Evolutionary conservation across 202 grass and related monocot species (phyloP), one percentile per base, ranked within the genome.

Genomic region (Zizania palustris): DNA sequence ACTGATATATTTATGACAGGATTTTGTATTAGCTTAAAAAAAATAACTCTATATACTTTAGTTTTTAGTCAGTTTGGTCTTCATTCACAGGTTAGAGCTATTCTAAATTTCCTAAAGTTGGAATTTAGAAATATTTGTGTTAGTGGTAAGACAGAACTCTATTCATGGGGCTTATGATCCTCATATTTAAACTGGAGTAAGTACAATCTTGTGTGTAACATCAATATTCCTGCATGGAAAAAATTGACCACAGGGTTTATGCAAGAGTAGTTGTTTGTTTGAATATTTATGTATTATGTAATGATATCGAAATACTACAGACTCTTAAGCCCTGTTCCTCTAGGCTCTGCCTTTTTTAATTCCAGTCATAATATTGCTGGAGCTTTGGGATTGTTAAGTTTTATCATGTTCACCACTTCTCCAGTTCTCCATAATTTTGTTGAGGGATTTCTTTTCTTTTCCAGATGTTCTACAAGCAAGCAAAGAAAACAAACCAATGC

Each of bases 401-500:
- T 65, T 37, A 12, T 71, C 53, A 48, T 82, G 19, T 44, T 40
- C 58, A 78, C 69, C 5, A 20, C 1, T 67, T 19, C 28, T 28
- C n/a, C n/a, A n/a, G n/a, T 56, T 45, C 10, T 42, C 39, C 21
- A 63, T 19, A 22, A 45, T 46, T 68, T 73, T 81, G 4, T 39
- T 67, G 33, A 70, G 18, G 58, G 22, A 54, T 20, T 62, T 67
- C 21, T 61, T 13, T 85, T 55, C 45, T 72, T 65, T 80, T 63
- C 84, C 86, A 97, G 94, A 97, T 97, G 94, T 97, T 97, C 74
- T 97, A 97, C 77, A 97, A 97, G 82, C 89, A 97, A 44, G 89
- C 94, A 33, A 97, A 92, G 89, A 97, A 97, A 85, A 94, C 94
- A 76, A 97, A 97, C 74, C 81, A 83, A 20, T 98, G 91, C 72